These are phyloP conservation scores for Cadophora sp. DNA, from an alignment of 2,329 filamentous ascomycete species.

Conservation along the genomic window DNA sequence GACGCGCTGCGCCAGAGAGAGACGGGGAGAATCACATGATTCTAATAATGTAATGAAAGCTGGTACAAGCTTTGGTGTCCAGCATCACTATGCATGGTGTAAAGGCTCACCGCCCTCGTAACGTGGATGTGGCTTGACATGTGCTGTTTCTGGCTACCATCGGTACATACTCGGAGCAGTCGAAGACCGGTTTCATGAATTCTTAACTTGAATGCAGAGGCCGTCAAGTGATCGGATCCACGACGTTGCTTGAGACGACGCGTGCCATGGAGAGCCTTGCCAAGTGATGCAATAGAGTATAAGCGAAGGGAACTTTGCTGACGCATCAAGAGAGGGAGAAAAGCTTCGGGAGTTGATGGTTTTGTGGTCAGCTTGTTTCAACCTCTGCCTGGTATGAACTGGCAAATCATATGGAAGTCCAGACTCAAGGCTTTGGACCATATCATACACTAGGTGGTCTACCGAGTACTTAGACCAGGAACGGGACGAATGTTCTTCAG, in stretches of 20 bases:
- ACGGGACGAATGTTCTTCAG: background rate
- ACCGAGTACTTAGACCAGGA: background rate
- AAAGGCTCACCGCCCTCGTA: background rate
- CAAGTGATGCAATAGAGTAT: background rate
- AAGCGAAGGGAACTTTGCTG: background rate
- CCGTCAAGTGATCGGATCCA: constrained; percentile 10
- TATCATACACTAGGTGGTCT: constrained; percentile 2
- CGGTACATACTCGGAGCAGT: background rate
- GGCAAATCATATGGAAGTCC: background rate
- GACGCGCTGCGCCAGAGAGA: constrained; percentile 63
- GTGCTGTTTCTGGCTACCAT: background rate
- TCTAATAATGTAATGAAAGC: background rate
- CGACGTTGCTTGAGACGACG: constrained; percentile 1
- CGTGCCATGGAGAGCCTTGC: constrained; percentile 9
- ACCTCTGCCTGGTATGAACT: background rate
- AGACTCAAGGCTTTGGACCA: background rate
- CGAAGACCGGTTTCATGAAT: constrained; percentile 5
- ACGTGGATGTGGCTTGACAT: constrained; percentile 8
- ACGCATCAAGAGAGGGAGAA: background rate
- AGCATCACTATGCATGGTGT: background rate
- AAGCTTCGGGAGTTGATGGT: background rate
- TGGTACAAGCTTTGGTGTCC: background rate
- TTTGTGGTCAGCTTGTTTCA: constrained; percentile 1
- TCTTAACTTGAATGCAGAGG: background rate
- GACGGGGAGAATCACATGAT: constrained; percentile 38